Conservation (phyloP, 345 rosid genomes). For the Citrus glauca region DNA sequence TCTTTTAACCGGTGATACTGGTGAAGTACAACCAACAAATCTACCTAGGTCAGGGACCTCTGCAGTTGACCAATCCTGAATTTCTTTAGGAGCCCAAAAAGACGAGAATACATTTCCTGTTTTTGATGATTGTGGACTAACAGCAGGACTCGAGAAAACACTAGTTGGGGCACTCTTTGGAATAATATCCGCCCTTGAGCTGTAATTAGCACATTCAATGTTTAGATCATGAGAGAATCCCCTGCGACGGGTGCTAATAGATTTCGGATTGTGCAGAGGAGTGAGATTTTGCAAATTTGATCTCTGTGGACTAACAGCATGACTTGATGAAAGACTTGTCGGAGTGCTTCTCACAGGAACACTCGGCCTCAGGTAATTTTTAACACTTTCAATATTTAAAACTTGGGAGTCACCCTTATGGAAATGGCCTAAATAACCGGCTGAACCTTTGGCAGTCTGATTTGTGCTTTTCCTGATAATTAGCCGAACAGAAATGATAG, state of each 20-base stretch:
- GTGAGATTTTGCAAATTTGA: conserved; percentile 18
- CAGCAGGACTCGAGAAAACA: conserved; percentile 42
- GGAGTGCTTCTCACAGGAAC: conserved; percentile 28
- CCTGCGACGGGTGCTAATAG: conserved; percentile 21
- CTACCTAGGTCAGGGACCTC: conserved; percentile 19
- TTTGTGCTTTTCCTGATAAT: conserved; percentile 26
- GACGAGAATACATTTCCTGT: conserved; percentile 16
- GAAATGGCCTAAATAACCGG: conserved; percentile 13
- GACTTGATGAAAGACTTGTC: conserved; percentile 31
- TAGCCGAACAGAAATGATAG: neutral
- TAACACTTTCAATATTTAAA: conserved; percentile 19
- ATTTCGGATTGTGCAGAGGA: conserved; percentile 8
- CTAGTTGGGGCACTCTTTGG: conserved; percentile 61
- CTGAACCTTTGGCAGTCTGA: conserved; percentile 11
- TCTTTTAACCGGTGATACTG: conserved; percentile 17
- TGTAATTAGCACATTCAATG: conserved; percentile 22
- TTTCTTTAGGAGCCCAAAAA: conserved; percentile 13
- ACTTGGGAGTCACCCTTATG: conserved; percentile 21
- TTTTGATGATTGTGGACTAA: conserved; percentile 39
- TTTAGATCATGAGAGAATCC: conserved; percentile 27
- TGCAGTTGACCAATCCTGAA: conserved; percentile 14
- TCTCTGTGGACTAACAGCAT: conserved; percentile 33
- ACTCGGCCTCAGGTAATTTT: conserved; percentile 13
- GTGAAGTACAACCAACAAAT: conserved; percentile 14
- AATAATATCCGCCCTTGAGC: conserved; percentile 25